phyloP scores from a whole-genome alignment of 768 basidiomycete genomes.

The Hypholoma fasciculare region DNA sequence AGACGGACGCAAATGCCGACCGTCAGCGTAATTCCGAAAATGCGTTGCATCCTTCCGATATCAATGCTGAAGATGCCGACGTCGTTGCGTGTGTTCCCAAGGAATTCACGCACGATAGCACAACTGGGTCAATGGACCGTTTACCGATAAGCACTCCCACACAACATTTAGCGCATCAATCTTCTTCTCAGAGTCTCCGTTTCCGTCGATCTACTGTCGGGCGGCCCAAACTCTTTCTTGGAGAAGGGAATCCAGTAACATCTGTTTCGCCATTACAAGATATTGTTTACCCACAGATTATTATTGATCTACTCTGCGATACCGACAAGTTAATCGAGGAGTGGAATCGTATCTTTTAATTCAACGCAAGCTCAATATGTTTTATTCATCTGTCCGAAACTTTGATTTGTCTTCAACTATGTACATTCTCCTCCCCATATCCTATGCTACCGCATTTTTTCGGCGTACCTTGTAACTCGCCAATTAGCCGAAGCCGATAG shows the following conservation, averaged over 20 bases:
- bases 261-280: not conserved
- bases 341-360: constrained; percentile 23
- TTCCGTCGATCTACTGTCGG: not conserved
- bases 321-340: constrained; percentile 32
- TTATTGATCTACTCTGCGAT: constrained; percentile 32
- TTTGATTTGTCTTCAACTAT: constrained; percentile 5
- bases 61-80: not conserved
- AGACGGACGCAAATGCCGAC: not conserved
- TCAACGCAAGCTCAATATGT: not conserved
- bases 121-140: constrained; percentile 1
- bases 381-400: not conserved
- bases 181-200: constrained; percentile 3
- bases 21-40: not conserved
- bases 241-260: not conserved
- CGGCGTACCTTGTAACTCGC: too few species aligned
- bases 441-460: too few species aligned
- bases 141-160: constrained; percentile 3
- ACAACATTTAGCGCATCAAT: constrained; percentile 9
- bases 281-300: constrained; percentile 26
- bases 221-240: not conserved
- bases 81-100: not conserved
- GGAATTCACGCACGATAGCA: not conserved
- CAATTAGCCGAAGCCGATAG: too few species aligned
- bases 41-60: not conserved
- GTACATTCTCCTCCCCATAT: not conserved